Evolutionary conservation across 1,284 basidiomycete species (phyloP).

Genomic region (Veloboletus limbatus): DNA sequence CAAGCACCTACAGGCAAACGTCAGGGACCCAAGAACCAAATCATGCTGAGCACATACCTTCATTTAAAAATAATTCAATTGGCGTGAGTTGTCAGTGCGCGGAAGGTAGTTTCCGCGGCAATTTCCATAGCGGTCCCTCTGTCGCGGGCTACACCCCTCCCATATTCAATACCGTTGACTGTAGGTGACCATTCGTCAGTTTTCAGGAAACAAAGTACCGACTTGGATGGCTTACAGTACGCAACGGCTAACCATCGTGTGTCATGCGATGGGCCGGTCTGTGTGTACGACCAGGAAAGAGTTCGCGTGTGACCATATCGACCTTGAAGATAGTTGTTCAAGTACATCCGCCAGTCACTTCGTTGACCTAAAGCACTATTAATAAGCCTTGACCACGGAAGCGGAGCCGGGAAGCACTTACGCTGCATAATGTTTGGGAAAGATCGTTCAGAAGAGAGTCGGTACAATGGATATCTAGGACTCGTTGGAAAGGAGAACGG

Average conservation of each 20-base stretch:
- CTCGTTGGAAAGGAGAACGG: slow-evolving; percentile 8
- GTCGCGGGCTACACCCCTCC: slow-evolving; percentile 28
- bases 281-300: slow-evolving; percentile 23
- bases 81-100: slow-evolving; percentile 19
- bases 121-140: slow-evolving; percentile 34
- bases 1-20: neutral
- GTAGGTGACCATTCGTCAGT: slow-evolving; percentile 4
- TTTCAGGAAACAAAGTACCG: neutral
- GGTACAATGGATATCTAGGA: slow-evolving; percentile 7
- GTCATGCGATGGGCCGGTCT: slow-evolving; percentile 27
- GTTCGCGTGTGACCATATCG: slow-evolving; percentile 30
- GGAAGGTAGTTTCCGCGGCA: slow-evolving; percentile 29
- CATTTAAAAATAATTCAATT: slow-evolving; percentile 13
- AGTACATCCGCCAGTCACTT: slow-evolving; percentile 30
- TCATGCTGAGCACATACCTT: slow-evolving; percentile 5
- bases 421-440: slow-evolving; percentile 18
- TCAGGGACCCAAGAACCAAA: neutral
- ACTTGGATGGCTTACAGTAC: slow-evolving; percentile 24
- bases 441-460: slow-evolving; percentile 2
- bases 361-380: slow-evolving; percentile 14
- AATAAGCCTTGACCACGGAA: slow-evolving; percentile 5
- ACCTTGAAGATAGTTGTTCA: slow-evolving; percentile 31
- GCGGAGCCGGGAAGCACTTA: slow-evolving; percentile 11
- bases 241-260: slow-evolving; percentile 28
- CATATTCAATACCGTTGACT: slow-evolving; percentile 33